These are phyloP conservation scores for Pyrenula massariospora DNA, from an alignment of 495 filamentous ascomycete genomes.

Conservation along the genomic window DNA sequence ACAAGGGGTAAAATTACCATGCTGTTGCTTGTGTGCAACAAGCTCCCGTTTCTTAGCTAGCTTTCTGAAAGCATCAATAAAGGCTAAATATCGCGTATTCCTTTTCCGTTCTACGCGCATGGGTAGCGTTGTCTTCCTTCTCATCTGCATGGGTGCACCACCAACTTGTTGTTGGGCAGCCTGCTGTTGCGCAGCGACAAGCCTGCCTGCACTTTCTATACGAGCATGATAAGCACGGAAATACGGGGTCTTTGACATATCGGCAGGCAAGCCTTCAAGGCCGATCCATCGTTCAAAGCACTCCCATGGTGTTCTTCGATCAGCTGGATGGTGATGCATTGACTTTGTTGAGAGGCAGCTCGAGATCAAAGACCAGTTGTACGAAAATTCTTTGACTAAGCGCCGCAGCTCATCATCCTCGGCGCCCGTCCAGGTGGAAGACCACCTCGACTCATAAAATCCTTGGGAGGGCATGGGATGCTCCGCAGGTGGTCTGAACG, in stretches of 20 bases:
- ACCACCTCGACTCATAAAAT: conserved; percentile 75
- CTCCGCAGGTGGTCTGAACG: conserved; percentile 87
- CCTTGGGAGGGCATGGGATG: conserved; percentile 73
- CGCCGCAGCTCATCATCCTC: conserved; percentile 84
- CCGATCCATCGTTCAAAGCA: conserved; percentile 95
- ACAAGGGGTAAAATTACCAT: conserved; percentile 35
- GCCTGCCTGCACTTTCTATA: conserved; percentile 67
- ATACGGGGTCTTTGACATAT: conserved; percentile 88
- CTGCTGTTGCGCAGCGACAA: conserved; percentile 48
- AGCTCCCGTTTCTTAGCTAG: conserved; percentile 88
- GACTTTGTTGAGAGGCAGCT: conserved; percentile 64
- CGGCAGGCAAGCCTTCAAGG: conserved; percentile 74
- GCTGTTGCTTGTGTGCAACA: conserved; percentile 72
- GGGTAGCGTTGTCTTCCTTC: conserved; percentile 58
- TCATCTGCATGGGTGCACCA: conserved; percentile 43
- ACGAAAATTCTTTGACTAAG: conserved; percentile 81
- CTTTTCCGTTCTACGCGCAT: conserved; percentile 74
- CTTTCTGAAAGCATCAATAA: conserved; percentile 93
- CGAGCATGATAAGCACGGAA: conserved; percentile 74
- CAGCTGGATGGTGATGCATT: conserved; percentile 65
- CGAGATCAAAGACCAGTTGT: conserved; percentile 93
- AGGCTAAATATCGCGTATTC: conserved; percentile 70
- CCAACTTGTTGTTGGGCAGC: conserved; percentile 43
- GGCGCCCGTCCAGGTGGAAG: conserved; percentile 80
- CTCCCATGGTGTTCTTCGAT: conserved; percentile 93